A percentile compares a stretch with the other conserved stretches of the same genome.
These are phyloP conservation scores for Brassica cretica DNA, from an alignment of 345 rosid species.

Conservation along the genomic window DNA sequence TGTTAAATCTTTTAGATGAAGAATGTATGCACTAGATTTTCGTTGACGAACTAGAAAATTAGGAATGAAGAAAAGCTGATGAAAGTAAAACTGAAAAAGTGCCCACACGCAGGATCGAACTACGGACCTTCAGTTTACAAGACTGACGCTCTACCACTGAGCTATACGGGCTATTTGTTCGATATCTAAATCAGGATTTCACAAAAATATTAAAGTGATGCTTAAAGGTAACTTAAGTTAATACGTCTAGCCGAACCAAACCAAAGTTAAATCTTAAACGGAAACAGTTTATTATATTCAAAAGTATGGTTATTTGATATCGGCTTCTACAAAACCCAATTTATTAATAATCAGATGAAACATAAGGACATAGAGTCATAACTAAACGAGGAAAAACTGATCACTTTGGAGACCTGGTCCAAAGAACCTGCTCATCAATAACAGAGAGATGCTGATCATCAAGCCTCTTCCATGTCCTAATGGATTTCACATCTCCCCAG, in stretches of 20 bases:
- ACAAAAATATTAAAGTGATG: too few relatives aligned
- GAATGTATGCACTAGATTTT: background rate
- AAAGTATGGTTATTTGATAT: background rate
- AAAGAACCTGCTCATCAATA: conserved; percentile 39
- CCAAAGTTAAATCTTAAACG: background rate
- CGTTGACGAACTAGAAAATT: background rate
- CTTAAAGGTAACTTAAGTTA: background rate
- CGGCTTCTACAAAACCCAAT: too few relatives aligned
- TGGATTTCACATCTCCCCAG: conserved; percentile 78
- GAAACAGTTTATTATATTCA: background rate
- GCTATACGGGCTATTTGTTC: conserved; percentile 56
- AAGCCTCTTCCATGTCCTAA: conserved; percentile 91
- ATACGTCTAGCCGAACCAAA: background rate
- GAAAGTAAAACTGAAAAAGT: conserved; percentile 1
- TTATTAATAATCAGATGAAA: background rate
- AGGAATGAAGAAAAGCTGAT: background rate
- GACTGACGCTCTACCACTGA: conserved; percentile 94
- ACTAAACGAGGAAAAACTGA: background rate
- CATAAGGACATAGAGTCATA: background rate
- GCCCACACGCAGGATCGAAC: conserved; percentile 86
- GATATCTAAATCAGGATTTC: background rate
- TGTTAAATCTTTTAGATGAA: background rate
- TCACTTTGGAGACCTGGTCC: background rate
- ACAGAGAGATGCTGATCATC: conserved; percentile 69
- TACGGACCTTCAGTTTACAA: conserved; percentile 84